Conservation (phyloP, 1,284 basidiomycete species). For the Tilletia indica region DNA sequence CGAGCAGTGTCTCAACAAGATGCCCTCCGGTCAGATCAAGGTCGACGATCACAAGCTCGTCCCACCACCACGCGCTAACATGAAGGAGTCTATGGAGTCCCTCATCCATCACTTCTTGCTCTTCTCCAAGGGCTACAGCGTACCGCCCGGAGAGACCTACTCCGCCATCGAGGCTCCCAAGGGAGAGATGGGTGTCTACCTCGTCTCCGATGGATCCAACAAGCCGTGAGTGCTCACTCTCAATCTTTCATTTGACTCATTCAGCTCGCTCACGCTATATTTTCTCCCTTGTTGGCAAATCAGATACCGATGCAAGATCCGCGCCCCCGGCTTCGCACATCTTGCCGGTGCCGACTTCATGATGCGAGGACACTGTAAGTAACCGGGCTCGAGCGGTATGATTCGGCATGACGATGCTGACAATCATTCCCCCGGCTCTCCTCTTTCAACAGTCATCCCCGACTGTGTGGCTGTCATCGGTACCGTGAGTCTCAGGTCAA, state of each 20-base stretch:
- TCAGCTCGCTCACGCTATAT: not conserved
- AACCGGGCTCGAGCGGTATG: not conserved
- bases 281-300: not conserved
- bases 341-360: constrained; percentile 54
- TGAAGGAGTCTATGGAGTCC: constrained; percentile 98
- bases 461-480: constrained; percentile 18
- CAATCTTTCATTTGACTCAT: not conserved
- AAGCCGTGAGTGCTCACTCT: constrained; percentile 31
- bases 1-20: constrained; percentile 84
- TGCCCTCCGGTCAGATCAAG: constrained; percentile 87
- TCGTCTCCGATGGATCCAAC: constrained; percentile 55
- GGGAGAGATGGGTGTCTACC: constrained; percentile 76
- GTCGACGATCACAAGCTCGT: constrained; percentile 97
- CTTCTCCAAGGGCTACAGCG: constrained; percentile 92
- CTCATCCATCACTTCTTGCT: constrained; percentile 97
- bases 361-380: constrained; percentile 44
- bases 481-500: constrained; percentile 33
- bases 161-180: constrained; percentile 97
- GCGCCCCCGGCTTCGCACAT: constrained; percentile 54
- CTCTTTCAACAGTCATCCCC: constrained; percentile 4
- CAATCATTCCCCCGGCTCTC: no score
- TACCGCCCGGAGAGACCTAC: constrained; percentile 97
- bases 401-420: not conserved
- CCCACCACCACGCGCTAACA: constrained; percentile 91
- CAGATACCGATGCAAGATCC: constrained; percentile 26